Percentiles rank a stretch among this genome's conserved stretches.
These are phyloP conservation scores for Fraxinus nigra DNA, from an alignment of 305 asterid species.

Conservation along the genomic window DNA sequence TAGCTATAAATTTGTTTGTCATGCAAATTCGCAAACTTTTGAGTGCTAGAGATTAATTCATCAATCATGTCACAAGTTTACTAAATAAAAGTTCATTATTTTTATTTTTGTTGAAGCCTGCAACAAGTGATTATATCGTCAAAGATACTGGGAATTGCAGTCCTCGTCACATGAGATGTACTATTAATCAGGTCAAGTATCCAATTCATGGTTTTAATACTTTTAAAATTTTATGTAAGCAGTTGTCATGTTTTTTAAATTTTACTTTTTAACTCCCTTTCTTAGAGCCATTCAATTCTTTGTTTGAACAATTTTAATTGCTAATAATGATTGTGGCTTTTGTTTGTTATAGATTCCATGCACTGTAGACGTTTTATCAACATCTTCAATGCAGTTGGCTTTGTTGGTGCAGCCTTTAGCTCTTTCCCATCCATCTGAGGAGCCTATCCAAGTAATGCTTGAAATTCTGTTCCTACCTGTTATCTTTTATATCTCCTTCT, in stretches of 20 bases:
- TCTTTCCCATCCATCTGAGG: slow-evolving; percentile 96
- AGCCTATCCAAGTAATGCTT: slow-evolving; percentile 77
- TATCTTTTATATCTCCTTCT: slow-evolving; percentile 3
- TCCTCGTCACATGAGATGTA: slow-evolving; percentile 96
- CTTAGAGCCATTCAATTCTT: neutral
- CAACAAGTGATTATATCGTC: slow-evolving; percentile 89
- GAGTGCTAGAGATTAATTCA: neutral
- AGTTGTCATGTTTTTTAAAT: neutral
- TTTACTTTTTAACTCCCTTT: neutral
- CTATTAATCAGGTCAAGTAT: slow-evolving; percentile 76
- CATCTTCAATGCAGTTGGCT: slow-evolving; percentile 95
- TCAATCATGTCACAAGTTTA: neutral
- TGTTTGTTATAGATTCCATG: slow-evolving; percentile 74
- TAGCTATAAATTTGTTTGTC: slow-evolving; percentile 9
- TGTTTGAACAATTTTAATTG: neutral
- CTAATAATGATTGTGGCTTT: neutral
- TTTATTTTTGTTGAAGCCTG: slow-evolving; percentile 63
- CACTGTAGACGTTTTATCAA: slow-evolving; percentile 87
- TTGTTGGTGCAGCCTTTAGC: slow-evolving; percentile 97
- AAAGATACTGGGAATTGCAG: slow-evolving; percentile 98
- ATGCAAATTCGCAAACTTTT: slow-evolving; percentile 25
- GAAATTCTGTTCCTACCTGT: slow-evolving; percentile 11
- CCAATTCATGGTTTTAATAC: slow-evolving; percentile 16
- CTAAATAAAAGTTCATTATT: slow-evolving; percentile 13
- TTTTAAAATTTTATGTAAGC: neutral